A percentile compares a stretch with the other conserved stretches of the same genome.
These are phyloP conservation scores for Knoxia roxburghii DNA, from an alignment of 257 asterid genomes.

Conservation along the genomic window DNA sequence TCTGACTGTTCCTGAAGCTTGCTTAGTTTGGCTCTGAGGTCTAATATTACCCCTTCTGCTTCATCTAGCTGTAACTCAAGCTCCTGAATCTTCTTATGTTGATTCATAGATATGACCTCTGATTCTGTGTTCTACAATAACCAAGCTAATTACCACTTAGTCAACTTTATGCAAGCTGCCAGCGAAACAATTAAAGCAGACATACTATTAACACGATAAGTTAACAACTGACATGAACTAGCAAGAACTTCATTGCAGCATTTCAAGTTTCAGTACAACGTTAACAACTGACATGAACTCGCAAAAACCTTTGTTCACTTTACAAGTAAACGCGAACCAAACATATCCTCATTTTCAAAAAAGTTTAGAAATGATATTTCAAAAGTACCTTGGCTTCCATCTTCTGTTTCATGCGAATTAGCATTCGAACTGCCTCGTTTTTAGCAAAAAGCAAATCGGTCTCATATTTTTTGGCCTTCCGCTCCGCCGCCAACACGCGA, in stretches of 20 bases:
- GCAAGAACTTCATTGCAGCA: neutral
- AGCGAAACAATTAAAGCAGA: neutral
- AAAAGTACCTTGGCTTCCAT: slow-evolving; percentile 47
- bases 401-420: slow-evolving; percentile 57
- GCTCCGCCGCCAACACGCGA: slow-evolving; percentile 63
- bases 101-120: slow-evolving; percentile 32
- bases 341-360: too few relatives aligned
- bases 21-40: slow-evolving; percentile 57
- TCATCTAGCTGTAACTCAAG: slow-evolving; percentile 74
- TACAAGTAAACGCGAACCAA: too few relatives aligned
- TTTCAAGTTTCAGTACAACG: neutral
- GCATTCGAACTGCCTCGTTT: slow-evolving; percentile 53
- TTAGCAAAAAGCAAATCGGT: slow-evolving; percentile 41
- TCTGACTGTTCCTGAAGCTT: slow-evolving; percentile 40
- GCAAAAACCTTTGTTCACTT: too few relatives aligned
- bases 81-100: slow-evolving; percentile 43
- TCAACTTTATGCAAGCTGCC: neutral
- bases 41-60: slow-evolving; percentile 71
- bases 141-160: neutral
- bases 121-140: slow-evolving; percentile 46
- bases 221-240: neutral
- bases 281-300: too few relatives aligned
- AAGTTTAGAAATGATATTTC: neutral
- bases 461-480: slow-evolving; percentile 43
- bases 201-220: neutral